Percentiles rank a stretch among this genome's conserved stretches.
phyloP scores from a whole-genome alignment of 768 basidiomycete genomes.

The Phanerochaete carnosa region DNA sequence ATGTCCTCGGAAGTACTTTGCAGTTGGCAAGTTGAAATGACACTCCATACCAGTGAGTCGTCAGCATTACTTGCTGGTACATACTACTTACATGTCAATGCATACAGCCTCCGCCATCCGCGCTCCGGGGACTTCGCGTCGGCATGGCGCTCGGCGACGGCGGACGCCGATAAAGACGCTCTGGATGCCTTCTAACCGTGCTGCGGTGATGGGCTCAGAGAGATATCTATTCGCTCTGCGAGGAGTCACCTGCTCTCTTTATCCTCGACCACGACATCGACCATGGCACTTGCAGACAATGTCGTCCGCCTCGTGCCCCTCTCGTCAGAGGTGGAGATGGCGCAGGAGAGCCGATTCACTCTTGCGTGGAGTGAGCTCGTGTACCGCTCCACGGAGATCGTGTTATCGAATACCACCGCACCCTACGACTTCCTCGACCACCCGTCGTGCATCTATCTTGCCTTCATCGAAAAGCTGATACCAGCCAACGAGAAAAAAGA shows the following conservation, averaged over 20 bases:
- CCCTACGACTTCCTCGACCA: constrained; percentile 7
- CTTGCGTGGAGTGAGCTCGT: constrained; percentile 6
- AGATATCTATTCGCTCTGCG: not conserved
- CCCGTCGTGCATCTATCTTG: constrained; percentile 10
- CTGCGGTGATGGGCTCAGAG: not conserved
- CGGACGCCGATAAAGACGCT: not conserved
- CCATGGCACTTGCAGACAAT: not conserved
- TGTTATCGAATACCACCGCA: not conserved
- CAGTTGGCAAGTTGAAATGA: no score
- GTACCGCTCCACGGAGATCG: constrained; percentile 7
- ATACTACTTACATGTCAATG: no score
- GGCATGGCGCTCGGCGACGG: not conserved
- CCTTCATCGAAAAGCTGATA: not conserved
- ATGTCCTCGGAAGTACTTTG: no score
- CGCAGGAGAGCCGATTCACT: not conserved
- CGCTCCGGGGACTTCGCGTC: not conserved
- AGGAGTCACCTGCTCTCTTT: not conserved
- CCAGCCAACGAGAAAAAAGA: not conserved
- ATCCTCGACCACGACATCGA: not conserved
- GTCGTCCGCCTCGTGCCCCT: not conserved
- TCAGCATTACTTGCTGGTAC: no score
- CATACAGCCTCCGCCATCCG: not conserved
- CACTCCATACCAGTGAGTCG: no score
- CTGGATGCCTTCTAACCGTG: not conserved
- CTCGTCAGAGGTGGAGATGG: not conserved